These are phyloP conservation scores for Dactylellina cionopaga DNA, from an alignment of 2,329 filamentous ascomycete genomes.

Conservation along the genomic window DNA sequence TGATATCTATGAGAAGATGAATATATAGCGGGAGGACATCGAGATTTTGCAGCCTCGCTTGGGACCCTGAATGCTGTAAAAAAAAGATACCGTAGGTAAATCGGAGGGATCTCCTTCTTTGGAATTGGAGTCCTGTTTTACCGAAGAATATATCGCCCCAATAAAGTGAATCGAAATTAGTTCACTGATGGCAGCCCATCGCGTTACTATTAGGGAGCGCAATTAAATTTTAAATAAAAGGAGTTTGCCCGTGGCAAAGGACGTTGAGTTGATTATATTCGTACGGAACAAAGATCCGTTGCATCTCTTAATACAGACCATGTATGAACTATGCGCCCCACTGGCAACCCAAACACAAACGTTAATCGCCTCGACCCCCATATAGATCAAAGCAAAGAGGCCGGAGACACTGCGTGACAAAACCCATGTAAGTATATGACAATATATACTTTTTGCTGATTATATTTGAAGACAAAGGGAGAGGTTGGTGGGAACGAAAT, in stretches of 20 bases:
- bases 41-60: not conserved
- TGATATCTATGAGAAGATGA: too few relatives aligned
- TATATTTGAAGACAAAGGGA: too few relatives aligned
- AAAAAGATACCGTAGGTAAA: too few relatives aligned
- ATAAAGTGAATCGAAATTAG: not conserved
- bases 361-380: too few relatives aligned
- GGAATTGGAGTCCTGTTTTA: not conserved
- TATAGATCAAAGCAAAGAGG: too few relatives aligned
- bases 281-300: not conserved
- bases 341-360: not conserved
- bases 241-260: not conserved
- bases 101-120: too few relatives aligned
- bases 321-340: too few relatives aligned
- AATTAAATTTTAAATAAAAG: not conserved
- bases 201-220: not conserved
- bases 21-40: not conserved
- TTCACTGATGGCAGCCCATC: not conserved
- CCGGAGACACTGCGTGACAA: too few relatives aligned
- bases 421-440: too few relatives aligned
- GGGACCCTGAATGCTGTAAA: not conserved
- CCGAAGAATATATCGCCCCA: not conserved
- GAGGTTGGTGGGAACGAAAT: too few relatives aligned
- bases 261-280: not conserved
- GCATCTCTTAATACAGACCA: not conserved
- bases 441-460: too few relatives aligned